These are phyloP conservation scores for Solanum bulbocastanum DNA, from an alignment of 257 asterid species.

Conservation along the genomic window DNA sequence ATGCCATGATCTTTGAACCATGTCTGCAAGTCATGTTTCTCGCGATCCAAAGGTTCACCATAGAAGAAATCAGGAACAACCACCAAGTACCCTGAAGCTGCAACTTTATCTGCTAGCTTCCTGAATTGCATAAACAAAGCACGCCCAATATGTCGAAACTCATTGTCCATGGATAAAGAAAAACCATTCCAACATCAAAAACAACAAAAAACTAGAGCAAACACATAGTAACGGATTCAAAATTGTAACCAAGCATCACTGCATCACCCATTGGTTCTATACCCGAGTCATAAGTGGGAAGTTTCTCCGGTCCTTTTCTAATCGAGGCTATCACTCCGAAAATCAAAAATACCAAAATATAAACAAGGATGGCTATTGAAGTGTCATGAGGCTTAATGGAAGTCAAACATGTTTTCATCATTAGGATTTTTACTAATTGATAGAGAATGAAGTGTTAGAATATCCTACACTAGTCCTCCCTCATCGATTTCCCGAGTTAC, in stretches of 20 bases:
- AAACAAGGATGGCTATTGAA: not conserved
- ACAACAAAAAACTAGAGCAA: not conserved
- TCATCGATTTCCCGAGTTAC: not conserved
- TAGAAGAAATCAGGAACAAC: conserved; percentile 68
- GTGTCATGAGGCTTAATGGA: not conserved
- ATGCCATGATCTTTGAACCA: conserved; percentile 36
- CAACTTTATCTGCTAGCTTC: conserved; percentile 60
- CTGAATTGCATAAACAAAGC: conserved; percentile 13
- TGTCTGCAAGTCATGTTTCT: conserved; percentile 5
- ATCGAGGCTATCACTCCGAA: not conserved
- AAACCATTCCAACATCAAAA: not conserved
- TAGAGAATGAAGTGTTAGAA: not conserved
- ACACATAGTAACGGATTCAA: not conserved
- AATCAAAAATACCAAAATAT: not conserved
- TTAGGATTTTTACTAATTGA: not conserved
- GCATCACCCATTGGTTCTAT: not conserved
- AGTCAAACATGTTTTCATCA: not conserved
- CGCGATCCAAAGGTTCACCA: conserved; percentile 44
- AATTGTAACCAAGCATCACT: not conserved
- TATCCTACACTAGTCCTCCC: not conserved
- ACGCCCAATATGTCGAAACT: not conserved
- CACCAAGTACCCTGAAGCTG: conserved; percentile 45
- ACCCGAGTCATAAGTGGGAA: not conserved
- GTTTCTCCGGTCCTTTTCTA: not conserved
- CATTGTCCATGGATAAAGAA: not conserved